A percentile compares a stretch with the other conserved stretches of the same genome.
Conservation (phyloP, 2,329 filamentous ascomycete species). For the Ophiostoma sp. region DNA sequence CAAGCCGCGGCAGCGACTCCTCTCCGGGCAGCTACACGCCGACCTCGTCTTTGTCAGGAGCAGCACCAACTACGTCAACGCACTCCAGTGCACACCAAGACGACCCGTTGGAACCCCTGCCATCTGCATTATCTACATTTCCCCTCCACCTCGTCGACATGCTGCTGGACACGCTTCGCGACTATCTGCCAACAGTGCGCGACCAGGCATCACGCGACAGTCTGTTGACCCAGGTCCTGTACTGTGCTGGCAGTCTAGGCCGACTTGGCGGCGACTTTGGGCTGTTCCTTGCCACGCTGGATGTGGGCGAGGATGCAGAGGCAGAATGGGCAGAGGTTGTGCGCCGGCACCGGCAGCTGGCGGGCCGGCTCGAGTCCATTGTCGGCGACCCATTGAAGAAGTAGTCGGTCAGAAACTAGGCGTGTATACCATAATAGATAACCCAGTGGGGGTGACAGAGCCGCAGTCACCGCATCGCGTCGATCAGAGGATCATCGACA, state of each 20-base stretch:
- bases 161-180: slow-evolving; percentile 67
- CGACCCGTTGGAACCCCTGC: slow-evolving; percentile 51
- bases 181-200: slow-evolving; percentile 74
- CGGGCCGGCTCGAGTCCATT: slow-evolving; percentile 68
- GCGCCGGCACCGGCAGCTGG: slow-evolving; percentile 78
- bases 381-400: slow-evolving; percentile 44
- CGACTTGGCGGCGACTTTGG: slow-evolving; percentile 90
- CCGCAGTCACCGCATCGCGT: background rate
- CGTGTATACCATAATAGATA: background rate
- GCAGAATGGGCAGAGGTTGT: slow-evolving; percentile 84
- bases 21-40: background rate
- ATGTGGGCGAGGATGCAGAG: slow-evolving; percentile 42
- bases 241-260: slow-evolving; percentile 86
- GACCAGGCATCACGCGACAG: slow-evolving; percentile 80
- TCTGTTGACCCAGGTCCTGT: slow-evolving; percentile 84
- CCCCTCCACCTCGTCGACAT: slow-evolving; percentile 77
- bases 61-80: slow-evolving; percentile 17
- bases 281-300: slow-evolving; percentile 68
- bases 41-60: background rate
- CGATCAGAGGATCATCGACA: background rate
- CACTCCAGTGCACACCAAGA: background rate
- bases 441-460: background rate
- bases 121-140: slow-evolving; percentile 76
- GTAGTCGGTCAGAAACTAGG: background rate
- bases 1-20: slow-evolving; percentile 1